Evolutionary conservation across 495 filamentous ascomycete genomes (phyloP).

Genomic region (Penicillium lagena): DNA sequence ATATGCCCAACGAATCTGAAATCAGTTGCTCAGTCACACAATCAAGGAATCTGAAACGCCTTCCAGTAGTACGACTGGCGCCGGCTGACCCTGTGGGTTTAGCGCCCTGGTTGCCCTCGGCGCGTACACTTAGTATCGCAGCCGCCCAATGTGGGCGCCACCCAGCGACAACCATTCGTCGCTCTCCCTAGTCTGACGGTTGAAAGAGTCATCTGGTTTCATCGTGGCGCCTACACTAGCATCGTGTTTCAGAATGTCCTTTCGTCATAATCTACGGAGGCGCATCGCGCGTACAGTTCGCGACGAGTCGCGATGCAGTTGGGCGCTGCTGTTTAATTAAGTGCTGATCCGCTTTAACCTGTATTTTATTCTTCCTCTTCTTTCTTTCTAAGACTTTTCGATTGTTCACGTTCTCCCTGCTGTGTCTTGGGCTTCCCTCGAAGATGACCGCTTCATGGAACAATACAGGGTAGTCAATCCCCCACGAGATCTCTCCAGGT

Average conservation of each 20-base stretch:
- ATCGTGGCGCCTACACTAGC: conserved; percentile 27
- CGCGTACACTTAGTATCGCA: conserved; percentile 22
- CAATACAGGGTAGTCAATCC: conserved; percentile 18
- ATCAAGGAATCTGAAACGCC: not conserved
- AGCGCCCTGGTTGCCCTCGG: conserved; percentile 25
- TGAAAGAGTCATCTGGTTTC: conserved; percentile 25
- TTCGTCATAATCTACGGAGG: conserved; percentile 5
- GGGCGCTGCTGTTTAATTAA: conserved; percentile 14
- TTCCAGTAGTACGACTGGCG: not conserved
- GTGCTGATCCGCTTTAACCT: not conserved
- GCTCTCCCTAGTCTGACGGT: not conserved
- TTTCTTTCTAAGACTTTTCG: conserved; percentile 3
- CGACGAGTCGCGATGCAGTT: conserved; percentile 7
- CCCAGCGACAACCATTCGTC: conserved; percentile 5
- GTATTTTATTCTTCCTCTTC: not conserved
- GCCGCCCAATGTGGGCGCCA: conserved; percentile 20
- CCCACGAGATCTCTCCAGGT: conserved; percentile 17
- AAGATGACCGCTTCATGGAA: conserved; percentile 20
- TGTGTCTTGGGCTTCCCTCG: not conserved
- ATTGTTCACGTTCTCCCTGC: not conserved
- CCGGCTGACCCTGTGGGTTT: not conserved
- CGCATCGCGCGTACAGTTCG: conserved; percentile 8
- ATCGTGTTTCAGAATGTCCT: conserved; percentile 20
- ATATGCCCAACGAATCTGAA: conserved; percentile 6
- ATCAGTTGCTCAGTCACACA: not conserved